Percentiles rank a stretch among this genome's conserved stretches.
phyloP scores from a whole-genome alignment of 495 filamentous ascomycete species.

The Daldinia caldariorum region DNA sequence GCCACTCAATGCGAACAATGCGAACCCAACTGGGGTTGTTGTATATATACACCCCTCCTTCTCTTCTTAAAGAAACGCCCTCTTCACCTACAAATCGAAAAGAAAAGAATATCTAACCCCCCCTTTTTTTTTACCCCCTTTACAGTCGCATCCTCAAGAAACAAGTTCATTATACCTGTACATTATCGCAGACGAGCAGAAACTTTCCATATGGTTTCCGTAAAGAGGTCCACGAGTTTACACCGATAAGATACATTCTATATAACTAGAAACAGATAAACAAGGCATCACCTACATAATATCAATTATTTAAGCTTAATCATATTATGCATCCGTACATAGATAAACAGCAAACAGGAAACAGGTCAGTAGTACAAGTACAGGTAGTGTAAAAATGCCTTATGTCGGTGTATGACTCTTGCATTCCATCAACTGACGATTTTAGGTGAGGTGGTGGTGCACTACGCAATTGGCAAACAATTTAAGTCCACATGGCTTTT shows the following conservation, averaged over 20 bases:
- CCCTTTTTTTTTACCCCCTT: slow-evolving; percentile 29
- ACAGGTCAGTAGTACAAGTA: no score
- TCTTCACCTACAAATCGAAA: slow-evolving; percentile 18
- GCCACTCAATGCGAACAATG: slow-evolving; percentile 34
- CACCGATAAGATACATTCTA: not conserved
- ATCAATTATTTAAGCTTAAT: slow-evolving; percentile 1
- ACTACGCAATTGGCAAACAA: slow-evolving; percentile 19
- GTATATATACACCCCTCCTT: slow-evolving; percentile 20
- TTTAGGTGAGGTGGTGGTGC: slow-evolving; percentile 3
- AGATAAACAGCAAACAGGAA: no score
- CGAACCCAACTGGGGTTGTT: slow-evolving; percentile 17
- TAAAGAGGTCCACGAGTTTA: not conserved
- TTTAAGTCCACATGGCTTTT: slow-evolving; percentile 38
- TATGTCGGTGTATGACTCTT: slow-evolving; percentile 23
- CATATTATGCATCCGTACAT: not conserved
- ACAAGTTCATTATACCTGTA: slow-evolving; percentile 11
- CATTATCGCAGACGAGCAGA: slow-evolving; percentile 2
- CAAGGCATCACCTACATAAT: no score
- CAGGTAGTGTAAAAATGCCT: not conserved
- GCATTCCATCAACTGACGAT: slow-evolving; percentile 1
- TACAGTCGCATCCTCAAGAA: slow-evolving; percentile 13
- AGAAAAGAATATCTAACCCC: slow-evolving; percentile 7
- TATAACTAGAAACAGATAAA: no score
- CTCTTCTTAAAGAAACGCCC: slow-evolving; percentile 11
- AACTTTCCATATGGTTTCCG: not conserved